Evolutionary conservation across 345 rosid species (phyloP), one percentile per base, ranked within the genome.

Genomic region (Erysimum cheiranthoides): DNA sequence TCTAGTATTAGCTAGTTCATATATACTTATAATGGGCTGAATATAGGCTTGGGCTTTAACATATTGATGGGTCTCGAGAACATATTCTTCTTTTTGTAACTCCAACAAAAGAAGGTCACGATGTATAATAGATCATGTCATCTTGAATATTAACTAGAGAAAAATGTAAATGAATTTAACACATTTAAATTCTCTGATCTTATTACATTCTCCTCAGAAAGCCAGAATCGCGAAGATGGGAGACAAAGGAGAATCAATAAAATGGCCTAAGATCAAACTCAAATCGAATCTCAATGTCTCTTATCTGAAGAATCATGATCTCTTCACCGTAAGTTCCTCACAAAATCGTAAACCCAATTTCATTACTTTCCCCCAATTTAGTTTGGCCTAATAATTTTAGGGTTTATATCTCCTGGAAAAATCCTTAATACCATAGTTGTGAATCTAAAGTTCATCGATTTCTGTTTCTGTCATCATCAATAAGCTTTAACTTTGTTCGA

Each of bases 191-290:
- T 13, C 71, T 2, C 46, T 32, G 56, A 42, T 51, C 2, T 32
- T 28, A 52, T 16, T 16, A 34, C 65, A 46, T 4, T 30, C 11
- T 57, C 47, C 50, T 43, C 67, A 39, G 16, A 68, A 73, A 78
- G 73, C 51, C 71, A 35, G 11, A 38, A 78, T 73, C 86, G 74
- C 82, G 73, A 85, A 84, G 74, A 85, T 76, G 89, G 88, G 75
- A 61, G 90, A 81, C 43, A 73, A 74, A 45, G 81, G 75, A 71
- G 82, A 66, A 36, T 72, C 86, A 31, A 16, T 80, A 5, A 88
- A 82, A 40, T 90, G 93, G 96, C 92, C 96, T 13, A 71, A 59
- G 13, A 74, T 89, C 74, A 89, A 86, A 84, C 80, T 69, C 46
- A 87, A 91, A 81, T 72, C 70, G 10, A 78, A 81, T 75, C 89